Evolutionary conservation across 2,329 filamentous ascomycete species (phyloP).

Genomic region (Eutypella sp.): DNA sequence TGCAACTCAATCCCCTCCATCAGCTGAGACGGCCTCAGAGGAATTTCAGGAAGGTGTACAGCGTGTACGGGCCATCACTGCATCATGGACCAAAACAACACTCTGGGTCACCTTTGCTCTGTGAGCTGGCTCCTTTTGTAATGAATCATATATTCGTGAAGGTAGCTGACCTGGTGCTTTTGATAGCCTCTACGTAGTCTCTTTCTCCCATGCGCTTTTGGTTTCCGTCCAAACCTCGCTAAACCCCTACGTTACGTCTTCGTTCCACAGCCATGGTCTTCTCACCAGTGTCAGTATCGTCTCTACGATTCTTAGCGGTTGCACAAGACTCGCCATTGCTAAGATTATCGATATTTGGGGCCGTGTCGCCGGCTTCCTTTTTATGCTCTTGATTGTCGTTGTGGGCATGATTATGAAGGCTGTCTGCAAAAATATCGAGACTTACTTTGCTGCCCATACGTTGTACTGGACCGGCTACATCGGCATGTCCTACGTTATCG

Average conservation of each 20-base stretch:
- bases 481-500: constrained; percentile 34
- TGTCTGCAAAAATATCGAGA: constrained; percentile 49
- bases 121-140: too few species aligned
- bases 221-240: constrained; percentile 41
- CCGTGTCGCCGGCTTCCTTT: constrained; percentile 39
- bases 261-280: constrained; percentile 59
- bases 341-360: constrained; percentile 47
- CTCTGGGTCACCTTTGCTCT: constrained; percentile 34
- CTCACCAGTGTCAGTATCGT: constrained; percentile 60
- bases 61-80: constrained; percentile 31
- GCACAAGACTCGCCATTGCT: constrained; percentile 35
- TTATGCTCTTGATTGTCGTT: constrained; percentile 38
- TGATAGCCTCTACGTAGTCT: constrained; percentile 33
- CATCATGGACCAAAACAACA: constrained; percentile 21
- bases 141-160: not conserved
- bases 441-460: constrained; percentile 56
- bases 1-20: not conserved
- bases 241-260: constrained; percentile 60
- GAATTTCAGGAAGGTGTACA: constrained; percentile 32
- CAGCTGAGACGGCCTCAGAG: constrained; percentile 16
- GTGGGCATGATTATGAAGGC: constrained; percentile 60
- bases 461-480: constrained; percentile 59
- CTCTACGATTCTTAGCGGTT: constrained; percentile 38
- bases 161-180: constrained; percentile 3
- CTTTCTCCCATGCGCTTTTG: constrained; percentile 34